A percentile compares a stretch with the other conserved stretches of the same genome.
Evolutionary conservation across 768 basidiomycete genomes (phyloP).

Genomic region (Obba rivulosa): DNA sequence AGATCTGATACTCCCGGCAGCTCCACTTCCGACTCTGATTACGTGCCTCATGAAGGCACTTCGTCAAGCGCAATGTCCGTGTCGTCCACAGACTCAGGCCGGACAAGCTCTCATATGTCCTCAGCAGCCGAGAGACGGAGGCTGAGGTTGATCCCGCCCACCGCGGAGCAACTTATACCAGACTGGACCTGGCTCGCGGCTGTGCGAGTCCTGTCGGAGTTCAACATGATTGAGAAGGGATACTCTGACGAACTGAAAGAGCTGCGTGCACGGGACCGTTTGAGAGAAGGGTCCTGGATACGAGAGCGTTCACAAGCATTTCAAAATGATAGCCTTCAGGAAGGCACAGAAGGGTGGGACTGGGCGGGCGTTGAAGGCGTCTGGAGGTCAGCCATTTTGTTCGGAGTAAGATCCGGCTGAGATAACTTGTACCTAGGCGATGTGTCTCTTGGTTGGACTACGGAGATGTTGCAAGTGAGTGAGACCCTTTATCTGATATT

Average conservation of each 20-base stretch:
- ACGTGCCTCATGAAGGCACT: conserved; percentile 3
- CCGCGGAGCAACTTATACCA: conserved; percentile 10
- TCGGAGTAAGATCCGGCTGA: neutral
- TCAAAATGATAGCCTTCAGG: too few relatives aligned
- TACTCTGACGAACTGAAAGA: neutral
- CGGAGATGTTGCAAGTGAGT: conserved; percentile 13
- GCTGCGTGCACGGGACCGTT: conserved; percentile 5
- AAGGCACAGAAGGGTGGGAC: conserved; percentile 10
- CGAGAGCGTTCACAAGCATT: neutral
- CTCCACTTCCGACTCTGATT: conserved; percentile 9
- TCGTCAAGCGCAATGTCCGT: neutral
- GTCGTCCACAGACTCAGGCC: neutral
- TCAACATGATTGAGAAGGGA: neutral
- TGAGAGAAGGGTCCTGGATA: conserved; percentile 7
- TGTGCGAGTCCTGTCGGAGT: conserved; percentile 8
- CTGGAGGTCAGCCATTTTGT: conserved; percentile 13
- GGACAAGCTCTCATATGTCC: neutral
- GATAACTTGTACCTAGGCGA: conserved; percentile 8
- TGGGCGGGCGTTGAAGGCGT: conserved; percentile 24
- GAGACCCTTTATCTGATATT: neutral
- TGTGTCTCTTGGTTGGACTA: conserved; percentile 23
- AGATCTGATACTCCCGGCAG: neutral
- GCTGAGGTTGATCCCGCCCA: neutral
- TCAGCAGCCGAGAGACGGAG: neutral
- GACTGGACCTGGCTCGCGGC: conserved; percentile 20